Percentiles rank a stretch among this genome's conserved stretches.
phyloP scores from a whole-genome alignment of 2,329 filamentous ascomycete genomes.

The Diaporthe sp. region DNA sequence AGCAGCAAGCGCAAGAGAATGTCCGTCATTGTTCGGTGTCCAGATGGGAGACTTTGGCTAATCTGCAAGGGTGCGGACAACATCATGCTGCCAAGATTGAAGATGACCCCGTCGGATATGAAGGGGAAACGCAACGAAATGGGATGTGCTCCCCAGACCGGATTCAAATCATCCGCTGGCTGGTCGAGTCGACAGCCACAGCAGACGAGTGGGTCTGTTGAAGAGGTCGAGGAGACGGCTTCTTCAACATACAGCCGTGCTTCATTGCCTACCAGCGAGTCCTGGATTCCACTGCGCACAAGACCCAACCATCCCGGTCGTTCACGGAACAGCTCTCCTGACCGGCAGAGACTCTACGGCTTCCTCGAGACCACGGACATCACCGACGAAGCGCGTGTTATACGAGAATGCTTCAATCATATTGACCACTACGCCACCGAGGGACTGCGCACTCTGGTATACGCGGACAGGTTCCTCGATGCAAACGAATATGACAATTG shows the following conservation, averaged over 20 bases:
- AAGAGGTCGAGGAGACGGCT: neutral
- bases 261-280: neutral
- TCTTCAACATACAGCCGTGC: neutral
- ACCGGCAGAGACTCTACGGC: slow-evolving; percentile 65
- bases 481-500: slow-evolving; percentile 80
- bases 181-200: neutral
- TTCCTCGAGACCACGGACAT: slow-evolving; percentile 63
- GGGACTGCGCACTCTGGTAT: slow-evolving; percentile 85
- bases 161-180: neutral
- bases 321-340: neutral
- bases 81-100: slow-evolving; percentile 82
- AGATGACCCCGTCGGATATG: slow-evolving; percentile 76
- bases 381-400: slow-evolving; percentile 72
- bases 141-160: slow-evolving; percentile 65
- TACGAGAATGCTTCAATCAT: slow-evolving; percentile 87
- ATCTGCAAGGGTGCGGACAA: slow-evolving; percentile 95
- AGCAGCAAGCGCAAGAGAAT: slow-evolving; percentile 91
- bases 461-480: slow-evolving; percentile 81
- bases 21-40: slow-evolving; percentile 88
- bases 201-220: neutral
- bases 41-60: slow-evolving; percentile 83
- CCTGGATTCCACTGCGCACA: slow-evolving; percentile 45
- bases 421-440: slow-evolving; percentile 91
- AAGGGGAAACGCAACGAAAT: slow-evolving; percentile 73
- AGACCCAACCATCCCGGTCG: slow-evolving; percentile 60